A percentile compares a stretch with the other conserved stretches of the same genome.
Conservation (phyloP, 1,284 basidiomycete species). For the Cystobasidium sp. region DNA sequence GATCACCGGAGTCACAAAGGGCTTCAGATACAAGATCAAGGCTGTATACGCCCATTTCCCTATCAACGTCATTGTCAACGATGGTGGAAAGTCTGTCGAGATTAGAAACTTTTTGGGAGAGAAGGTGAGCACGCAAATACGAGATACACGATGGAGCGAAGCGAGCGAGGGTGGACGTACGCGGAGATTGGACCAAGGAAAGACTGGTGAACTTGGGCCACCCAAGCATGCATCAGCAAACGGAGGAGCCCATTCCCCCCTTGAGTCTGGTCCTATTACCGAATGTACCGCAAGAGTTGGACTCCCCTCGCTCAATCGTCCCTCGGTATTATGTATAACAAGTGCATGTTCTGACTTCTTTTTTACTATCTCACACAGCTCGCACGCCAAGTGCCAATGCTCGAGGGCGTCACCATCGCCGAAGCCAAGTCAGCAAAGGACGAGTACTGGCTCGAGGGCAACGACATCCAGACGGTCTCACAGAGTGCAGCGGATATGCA, state of each 20-base stretch:
- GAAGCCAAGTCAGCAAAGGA: conserved; percentile 98
- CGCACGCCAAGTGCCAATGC: conserved; percentile 90
- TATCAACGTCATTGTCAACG: conserved; percentile 97
- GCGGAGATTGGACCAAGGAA: too few species aligned
- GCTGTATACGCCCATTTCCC: conserved; percentile 99
- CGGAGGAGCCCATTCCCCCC: too few species aligned
- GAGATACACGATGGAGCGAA: neutral
- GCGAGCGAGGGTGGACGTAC: neutral
- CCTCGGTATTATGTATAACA: neutral
- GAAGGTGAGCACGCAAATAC: conserved; percentile 66
- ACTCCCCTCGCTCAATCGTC: neutral
- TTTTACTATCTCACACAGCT: conserved; percentile 57
- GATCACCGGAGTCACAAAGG: conserved; percentile 97
- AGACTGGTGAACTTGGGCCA: too few species aligned
- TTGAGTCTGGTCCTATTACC: too few species aligned
- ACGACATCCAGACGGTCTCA: conserved; percentile 93
- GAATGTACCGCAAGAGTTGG: too few species aligned
- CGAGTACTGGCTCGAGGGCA: conserved; percentile 66
- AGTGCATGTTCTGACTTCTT: neutral
- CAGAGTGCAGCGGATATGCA: conserved; percentile 97
- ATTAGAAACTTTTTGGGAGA: conserved; percentile 99
- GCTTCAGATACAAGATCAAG: conserved; percentile 99
- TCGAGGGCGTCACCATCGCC: conserved; percentile 80
- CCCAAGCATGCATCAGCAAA: too few species aligned
- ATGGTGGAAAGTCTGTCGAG: conserved; percentile 76